phyloP scores from a whole-genome alignment of 2,329 filamentous ascomycete species.

The Aspergillus glaucus region DNA sequence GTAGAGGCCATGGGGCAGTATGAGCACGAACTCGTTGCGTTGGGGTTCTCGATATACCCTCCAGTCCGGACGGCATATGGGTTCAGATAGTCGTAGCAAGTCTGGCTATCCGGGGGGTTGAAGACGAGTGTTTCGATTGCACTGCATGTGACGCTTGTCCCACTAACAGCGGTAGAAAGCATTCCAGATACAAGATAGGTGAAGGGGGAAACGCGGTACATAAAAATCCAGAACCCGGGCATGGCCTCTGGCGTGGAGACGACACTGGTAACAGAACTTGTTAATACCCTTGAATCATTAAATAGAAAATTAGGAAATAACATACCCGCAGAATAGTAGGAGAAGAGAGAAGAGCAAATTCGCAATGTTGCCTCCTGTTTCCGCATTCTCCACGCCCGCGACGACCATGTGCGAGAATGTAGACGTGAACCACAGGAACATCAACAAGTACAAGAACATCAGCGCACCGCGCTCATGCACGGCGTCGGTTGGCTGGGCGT shows the following conservation, averaged over 20 bases:
- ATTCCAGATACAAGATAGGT: constrained; percentile 53
- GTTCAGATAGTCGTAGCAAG: constrained; percentile 50
- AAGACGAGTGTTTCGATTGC: constrained; percentile 26
- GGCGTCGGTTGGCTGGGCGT: constrained; percentile 32
- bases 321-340: constrained; percentile 50
- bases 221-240: constrained; percentile 71
- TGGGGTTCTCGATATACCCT: constrained; percentile 40
- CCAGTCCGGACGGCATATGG: constrained; percentile 31
- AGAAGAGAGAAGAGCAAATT: constrained; percentile 55
- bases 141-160: constrained; percentile 23
- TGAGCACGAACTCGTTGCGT: constrained; percentile 41
- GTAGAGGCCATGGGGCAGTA: constrained; percentile 46
- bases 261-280: constrained; percentile 12
- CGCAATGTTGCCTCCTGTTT: constrained; percentile 61
- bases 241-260: constrained; percentile 50
- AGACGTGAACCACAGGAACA: constrained; percentile 65
- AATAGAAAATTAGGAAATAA: too few species aligned
- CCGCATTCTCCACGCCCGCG: constrained; percentile 61
- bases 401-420: constrained; percentile 71
- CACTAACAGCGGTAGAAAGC: constrained; percentile 33
- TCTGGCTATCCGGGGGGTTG: constrained; percentile 51
- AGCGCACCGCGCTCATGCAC: constrained; percentile 54
- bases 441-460: constrained; percentile 58
- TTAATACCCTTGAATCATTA: too few species aligned
- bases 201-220: constrained; percentile 64